Conservation (phyloP, 2,329 filamentous ascomycete genomes). For the Raffaelea deltoideospora region DNA sequence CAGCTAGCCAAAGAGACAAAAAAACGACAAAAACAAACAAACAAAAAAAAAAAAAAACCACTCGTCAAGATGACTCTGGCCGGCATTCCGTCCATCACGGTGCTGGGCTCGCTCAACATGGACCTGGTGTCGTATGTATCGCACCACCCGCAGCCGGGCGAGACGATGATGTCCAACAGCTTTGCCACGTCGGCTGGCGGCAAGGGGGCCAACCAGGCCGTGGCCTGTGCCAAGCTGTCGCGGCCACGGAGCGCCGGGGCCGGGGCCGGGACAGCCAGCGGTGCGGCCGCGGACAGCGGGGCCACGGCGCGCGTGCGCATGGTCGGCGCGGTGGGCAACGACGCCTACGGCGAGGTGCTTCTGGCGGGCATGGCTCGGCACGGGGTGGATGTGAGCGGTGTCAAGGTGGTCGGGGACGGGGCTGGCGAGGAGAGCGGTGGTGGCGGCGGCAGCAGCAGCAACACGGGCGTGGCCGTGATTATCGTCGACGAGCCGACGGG, state of each 20-base stretch:
- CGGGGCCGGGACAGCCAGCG: slow-evolving; percentile 14
- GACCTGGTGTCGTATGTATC: slow-evolving; percentile 82
- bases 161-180: slow-evolving; percentile 67
- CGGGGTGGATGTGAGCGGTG: slow-evolving; percentile 44
- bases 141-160: slow-evolving; percentile 68
- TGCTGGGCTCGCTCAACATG: slow-evolving; percentile 88
- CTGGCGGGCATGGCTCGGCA: slow-evolving; percentile 40
- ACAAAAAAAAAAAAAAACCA: no score
- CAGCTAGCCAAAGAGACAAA: no score
- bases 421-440: no score
- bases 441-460: no score
- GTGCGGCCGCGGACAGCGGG: slow-evolving; percentile 19
- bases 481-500: slow-evolving; percentile 58
- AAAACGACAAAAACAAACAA: no score
- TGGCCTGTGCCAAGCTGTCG: slow-evolving; percentile 73
- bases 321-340: slow-evolving; percentile 58
- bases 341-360: slow-evolving; percentile 49
- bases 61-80: no score
- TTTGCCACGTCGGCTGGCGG: slow-evolving; percentile 76
- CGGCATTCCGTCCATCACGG: slow-evolving; percentile 51
- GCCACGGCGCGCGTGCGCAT: slow-evolving; percentile 41
- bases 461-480: slow-evolving; percentile 61
- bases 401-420: slow-evolving; percentile 28
- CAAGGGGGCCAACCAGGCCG: slow-evolving; percentile 92
- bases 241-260: slow-evolving; percentile 24